Base-by-base conservation (phyloP, 2,329 filamentous ascomycete species). In the Curvularia sp. region DNA sequence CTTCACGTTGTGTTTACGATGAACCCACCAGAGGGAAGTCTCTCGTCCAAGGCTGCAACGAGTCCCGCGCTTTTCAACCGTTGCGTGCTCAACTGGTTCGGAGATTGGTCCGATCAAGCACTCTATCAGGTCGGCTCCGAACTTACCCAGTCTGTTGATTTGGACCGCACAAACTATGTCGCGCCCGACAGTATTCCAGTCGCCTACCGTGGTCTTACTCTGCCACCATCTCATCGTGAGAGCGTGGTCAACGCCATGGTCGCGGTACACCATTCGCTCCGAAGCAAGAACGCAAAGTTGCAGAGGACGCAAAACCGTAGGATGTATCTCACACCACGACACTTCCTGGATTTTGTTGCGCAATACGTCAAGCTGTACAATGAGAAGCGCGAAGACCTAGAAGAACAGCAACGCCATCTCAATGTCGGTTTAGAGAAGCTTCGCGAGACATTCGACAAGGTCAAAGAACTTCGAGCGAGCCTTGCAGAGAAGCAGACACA, bases 11-110 rank as follows among this genome's bases (percentile, higher is more conserved):
- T 99, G 21, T 99, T 99, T 78, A 99, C 95, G 3, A 99, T 99
- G 95, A 99, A 99, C 78, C 95, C 95, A 13, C 96, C 95, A 0
- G 92, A 97, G 74, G 95, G 95, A 68, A 94, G 95, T 0, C 81
- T 99, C 8, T 95, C 92, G 1, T 97, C 93, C 30, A 98, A 97
- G 81, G 95, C 95, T 55, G 96, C 95, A 27, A 99, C 96, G 3
- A 97, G 93, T 85, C 95, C 95, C 59, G 95, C 95, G 39, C 81
- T 99, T 72, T 99, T 99, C 89, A 99, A 99, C 82, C 90, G 95
- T 84, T 99, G 95, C 75, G 95, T 99, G 48, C 89, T 99, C 69
- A 99, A 99, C 80, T 99, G 95, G 95, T 97, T 99, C 76, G 95
- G 95, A 65, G 95, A 99, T 80, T 99, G 95, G 95, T 99, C 95